Evolutionary conservation across 1,284 basidiomycete genomes (phyloP), one percentile per base, ranked within the genome.

Genomic region (Abortiporus biennis): DNA sequence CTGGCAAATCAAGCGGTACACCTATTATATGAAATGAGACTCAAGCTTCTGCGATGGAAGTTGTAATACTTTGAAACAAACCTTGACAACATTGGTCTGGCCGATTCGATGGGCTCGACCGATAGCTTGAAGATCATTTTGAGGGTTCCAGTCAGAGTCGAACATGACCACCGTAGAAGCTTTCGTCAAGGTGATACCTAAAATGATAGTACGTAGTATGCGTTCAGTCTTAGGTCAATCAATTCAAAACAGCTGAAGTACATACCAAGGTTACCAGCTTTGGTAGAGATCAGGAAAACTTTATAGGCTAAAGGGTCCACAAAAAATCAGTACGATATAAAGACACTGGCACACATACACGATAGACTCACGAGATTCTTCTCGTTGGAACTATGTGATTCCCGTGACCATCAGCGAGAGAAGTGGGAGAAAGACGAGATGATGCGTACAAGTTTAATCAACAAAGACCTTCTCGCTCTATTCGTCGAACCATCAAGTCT

Each of bases 251-350:
- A n/a, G n/a, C n/a, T n/a, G n/a, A n/a, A n/a, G n/a, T n/a, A n/a
- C n/a, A n/a, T n/a, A n/a, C n/a, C n/a, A 37, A 93, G 67, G 39
- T 90, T 89, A 51, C 90, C 90, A n/a, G 91, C 91, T 46, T 83
- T 77, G 0, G 91, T 93, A 5, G 88, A 90, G 6, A 93, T 74
- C 35, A 93, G 63, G 64, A 84, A 91, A 4, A 89, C 85, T 54
- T 88, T 76, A 50, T 86, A 85, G 0, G 86, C 88, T 63, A 68
- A 73, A 16, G 62, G 59, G 29, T 64, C 67, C 0, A 68, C 64
- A 47, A 29, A 74, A 74, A 62, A 47, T 37, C 15, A 74, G 78
- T 75, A 74, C 46, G n/a, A n/a, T 74, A 36, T 16, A 12, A 67
- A 24, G 69, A 59, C 5, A 70, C 53, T 44, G 76, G 72, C 19